Evolutionary conservation across 805 yeast species (phyloP).

Genomic region (Candida succiphila): DNA sequence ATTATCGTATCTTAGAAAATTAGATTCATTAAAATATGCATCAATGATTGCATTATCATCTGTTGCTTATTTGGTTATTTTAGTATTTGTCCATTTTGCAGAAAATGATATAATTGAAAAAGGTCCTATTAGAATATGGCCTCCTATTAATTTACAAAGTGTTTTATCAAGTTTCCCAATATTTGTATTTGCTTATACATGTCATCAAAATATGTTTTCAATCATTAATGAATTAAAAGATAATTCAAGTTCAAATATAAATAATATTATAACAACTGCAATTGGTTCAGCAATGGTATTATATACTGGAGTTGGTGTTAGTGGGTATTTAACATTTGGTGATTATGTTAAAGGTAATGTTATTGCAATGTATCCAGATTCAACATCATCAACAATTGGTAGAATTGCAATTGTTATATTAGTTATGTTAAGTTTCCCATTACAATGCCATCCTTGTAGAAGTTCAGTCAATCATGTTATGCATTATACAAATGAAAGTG

Average conservation of each 20-base stretch:
- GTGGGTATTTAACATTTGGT: constrained; percentile 87
- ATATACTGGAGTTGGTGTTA: constrained; percentile 64
- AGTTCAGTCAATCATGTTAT: constrained; percentile 69
- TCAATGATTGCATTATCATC: constrained; percentile 76
- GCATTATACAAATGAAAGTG: constrained; percentile 30
- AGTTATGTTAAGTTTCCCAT: constrained; percentile 78
- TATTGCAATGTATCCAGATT: constrained; percentile 63
- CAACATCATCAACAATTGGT: constrained; percentile 64
- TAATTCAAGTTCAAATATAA: constrained; percentile 36
- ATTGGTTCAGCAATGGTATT: constrained; percentile 50
- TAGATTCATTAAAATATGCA: constrained; percentile 80
- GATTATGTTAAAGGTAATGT: constrained; percentile 70
- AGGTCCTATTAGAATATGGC: constrained; percentile 40
- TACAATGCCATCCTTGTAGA: constrained; percentile 87
- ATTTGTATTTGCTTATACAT: constrained; percentile 88
- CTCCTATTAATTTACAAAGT: constrained; percentile 34
- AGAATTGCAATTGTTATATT: constrained; percentile 70
- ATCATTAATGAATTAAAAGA: constrained; percentile 71
- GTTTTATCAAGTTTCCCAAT: constrained; percentile 79
- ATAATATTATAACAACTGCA: constrained; percentile 39
- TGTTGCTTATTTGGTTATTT: constrained; percentile 62
- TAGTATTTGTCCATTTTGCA: constrained; percentile 66
- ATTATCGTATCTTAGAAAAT: constrained; percentile 60
- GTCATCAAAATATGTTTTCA: constrained; percentile 92
- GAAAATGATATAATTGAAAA: constrained; percentile 43